phyloP scores from a whole-genome alignment of 1,284 basidiomycete species.

The Rhodotorula sp. region DNA sequence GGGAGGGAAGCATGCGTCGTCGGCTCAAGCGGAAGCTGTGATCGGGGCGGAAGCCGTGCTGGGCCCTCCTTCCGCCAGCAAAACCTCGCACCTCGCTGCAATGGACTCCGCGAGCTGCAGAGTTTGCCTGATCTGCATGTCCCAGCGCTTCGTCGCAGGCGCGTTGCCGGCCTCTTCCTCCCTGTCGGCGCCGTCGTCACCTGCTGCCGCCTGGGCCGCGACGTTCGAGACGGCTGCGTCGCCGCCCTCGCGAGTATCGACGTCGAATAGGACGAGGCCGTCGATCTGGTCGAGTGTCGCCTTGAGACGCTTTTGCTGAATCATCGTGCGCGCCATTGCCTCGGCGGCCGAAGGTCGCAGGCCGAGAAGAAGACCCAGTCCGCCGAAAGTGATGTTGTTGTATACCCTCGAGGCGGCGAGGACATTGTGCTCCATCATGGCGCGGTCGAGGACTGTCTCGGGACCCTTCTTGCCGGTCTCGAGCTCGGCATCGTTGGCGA shows the following conservation, averaged over 20 bases:
- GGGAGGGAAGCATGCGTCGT: neutral
- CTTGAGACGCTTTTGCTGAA: slow-evolving; percentile 42
- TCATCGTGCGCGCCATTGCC: slow-evolving; percentile 45
- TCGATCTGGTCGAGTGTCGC: slow-evolving; percentile 45
- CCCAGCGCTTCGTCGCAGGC: slow-evolving; percentile 38
- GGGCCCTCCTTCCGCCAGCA: slow-evolving; percentile 11
- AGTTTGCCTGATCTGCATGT: slow-evolving; percentile 35
- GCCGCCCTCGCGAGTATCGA: slow-evolving; percentile 16
- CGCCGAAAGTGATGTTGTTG: slow-evolving; percentile 81
- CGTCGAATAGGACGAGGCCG: slow-evolving; percentile 42
- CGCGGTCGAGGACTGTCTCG: slow-evolving; percentile 91
- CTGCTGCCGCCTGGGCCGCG: slow-evolving; percentile 49
- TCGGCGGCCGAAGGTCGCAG: slow-evolving; percentile 64
- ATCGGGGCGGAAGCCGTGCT: neutral
- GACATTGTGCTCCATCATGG: slow-evolving; percentile 97
- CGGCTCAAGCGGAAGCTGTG: neutral
- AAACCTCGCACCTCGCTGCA: slow-evolving; percentile 36
- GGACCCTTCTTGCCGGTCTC: slow-evolving; percentile 73
- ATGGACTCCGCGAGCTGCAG: slow-evolving; percentile 35
- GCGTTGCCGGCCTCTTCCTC: slow-evolving; percentile 25
- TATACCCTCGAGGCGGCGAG: slow-evolving; percentile 78
- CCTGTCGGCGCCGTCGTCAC: slow-evolving; percentile 48
- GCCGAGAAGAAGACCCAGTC: slow-evolving; percentile 78
- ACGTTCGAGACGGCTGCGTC: slow-evolving; percentile 40
- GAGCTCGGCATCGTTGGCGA: slow-evolving; percentile 54